Percentiles rank a stretch among this genome's conserved stretches.
Evolutionary conservation across 768 basidiomycete genomes (phyloP).

Genomic region (Serendipita sp.): DNA sequence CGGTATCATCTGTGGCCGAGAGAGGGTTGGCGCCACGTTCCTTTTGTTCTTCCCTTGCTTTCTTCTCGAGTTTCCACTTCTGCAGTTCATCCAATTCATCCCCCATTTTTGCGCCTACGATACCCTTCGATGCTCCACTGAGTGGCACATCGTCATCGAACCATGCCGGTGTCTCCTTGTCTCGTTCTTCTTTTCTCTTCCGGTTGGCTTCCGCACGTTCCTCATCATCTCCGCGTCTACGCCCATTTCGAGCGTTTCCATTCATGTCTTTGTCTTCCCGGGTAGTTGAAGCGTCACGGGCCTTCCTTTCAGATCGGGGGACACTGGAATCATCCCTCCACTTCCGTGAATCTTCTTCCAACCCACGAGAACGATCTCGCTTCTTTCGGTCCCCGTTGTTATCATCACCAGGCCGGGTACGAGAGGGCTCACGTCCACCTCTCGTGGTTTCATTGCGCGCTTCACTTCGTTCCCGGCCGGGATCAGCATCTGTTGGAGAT

Average conservation of each 20-base stretch:
- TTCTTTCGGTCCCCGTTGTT: background rate
- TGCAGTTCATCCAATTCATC: constrained; percentile 2
- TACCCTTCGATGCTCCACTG: background rate
- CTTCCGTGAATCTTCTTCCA: background rate
- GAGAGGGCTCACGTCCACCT: background rate
- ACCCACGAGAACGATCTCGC: background rate
- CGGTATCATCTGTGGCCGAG: background rate
- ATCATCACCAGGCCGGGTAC: background rate
- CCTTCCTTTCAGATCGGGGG: background rate
- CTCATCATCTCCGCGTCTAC: constrained; percentile 1
- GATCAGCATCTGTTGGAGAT: background rate
- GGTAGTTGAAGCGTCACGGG: background rate
- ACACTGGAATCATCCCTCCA: background rate
- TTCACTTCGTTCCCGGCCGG: background rate
- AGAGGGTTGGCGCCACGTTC: background rate
- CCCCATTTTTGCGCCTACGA: background rate
- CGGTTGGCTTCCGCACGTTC: background rate
- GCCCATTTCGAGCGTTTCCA: background rate
- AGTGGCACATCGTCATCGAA: background rate
- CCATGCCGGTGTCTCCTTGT: constrained; percentile 3
- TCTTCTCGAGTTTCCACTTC: constrained; percentile 4
- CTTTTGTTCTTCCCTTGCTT: background rate
- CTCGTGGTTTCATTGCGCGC: background rate
- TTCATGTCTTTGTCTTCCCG: background rate
- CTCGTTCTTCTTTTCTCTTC: background rate